Evolutionary conservation across 1,139 yeast species (phyloP), one percentile per base, ranked within the genome.

Genomic region (Meyerozyma athensensis): DNA sequence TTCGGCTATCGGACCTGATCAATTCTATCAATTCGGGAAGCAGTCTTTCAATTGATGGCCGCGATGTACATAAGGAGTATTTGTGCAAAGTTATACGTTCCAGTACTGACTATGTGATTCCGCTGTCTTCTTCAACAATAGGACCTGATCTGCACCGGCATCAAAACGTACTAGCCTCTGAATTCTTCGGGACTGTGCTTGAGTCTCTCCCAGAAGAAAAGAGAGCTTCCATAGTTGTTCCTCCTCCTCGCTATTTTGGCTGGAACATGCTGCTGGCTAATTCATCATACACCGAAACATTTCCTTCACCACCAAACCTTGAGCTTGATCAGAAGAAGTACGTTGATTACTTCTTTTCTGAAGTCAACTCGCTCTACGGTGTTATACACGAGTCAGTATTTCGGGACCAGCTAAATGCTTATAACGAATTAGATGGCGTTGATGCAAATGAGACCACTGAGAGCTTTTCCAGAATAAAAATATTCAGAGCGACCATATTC

Each of bases 231-330:
- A 68, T 78, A 5, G 52, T 61, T 4, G 48, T 74, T 8, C 86
- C 86, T 3, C 56, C 86, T 40, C 60, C 68, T 13, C 86, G 79
- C 49, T 74, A 68, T 43, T 80, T 77, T 49, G 85, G 83, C 12
- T 80, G 85, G 85, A 80, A 80, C 51, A 63, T 79, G 74, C 66
- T 75, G 26, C 85, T 85, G 1, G 68, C 68, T 72, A 72, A 45
- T 79, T 74, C 49, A 48, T 77, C 16, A 54, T 56, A 18, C 19
- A 59, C 68, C 5, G 70, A 70, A 28, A 54, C 54, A 5, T 52
- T 74, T 14, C 75, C 77, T 49, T 24, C 19, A 39, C 12, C 7
- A 34, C 40, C 24, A 17, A 46, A 13, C n/a, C 21, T 39, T 19
- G 47, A 51, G 14, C 39, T 55, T 7, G 40, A 39, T 13, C 32